Percentiles rank a stretch among this genome's conserved stretches.
These are phyloP conservation scores for Saccharomycopsis guyanensis DNA, from an alignment of 805 yeast species.

Conservation along the genomic window DNA sequence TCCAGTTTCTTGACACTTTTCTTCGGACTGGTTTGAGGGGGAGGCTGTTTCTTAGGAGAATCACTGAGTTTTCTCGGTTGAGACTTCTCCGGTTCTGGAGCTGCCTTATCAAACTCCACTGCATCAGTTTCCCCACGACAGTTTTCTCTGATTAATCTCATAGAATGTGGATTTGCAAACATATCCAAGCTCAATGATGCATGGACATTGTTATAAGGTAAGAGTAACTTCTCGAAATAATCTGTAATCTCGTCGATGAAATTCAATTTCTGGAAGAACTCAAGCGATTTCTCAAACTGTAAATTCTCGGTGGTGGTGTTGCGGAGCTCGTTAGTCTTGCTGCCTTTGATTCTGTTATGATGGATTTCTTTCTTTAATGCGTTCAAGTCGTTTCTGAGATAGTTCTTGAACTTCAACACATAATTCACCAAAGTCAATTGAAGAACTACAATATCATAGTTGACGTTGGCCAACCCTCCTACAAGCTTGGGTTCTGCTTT, in stretches of 20 bases:
- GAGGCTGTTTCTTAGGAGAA: too few species aligned
- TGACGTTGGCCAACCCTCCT: neutral
- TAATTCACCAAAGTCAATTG: conserved; percentile 9
- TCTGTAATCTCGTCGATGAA: conserved; percentile 13
- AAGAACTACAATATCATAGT: conserved; percentile 7
- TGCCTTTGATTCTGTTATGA: conserved; percentile 1
- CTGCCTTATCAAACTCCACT: neutral
- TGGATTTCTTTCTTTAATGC: conserved; percentile 9
- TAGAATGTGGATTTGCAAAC: conserved; percentile 1
- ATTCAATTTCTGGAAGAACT: conserved; percentile 12
- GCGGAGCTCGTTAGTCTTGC: conserved; percentile 1
- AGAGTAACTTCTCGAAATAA: conserved; percentile 13
- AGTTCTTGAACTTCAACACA: conserved; percentile 10
- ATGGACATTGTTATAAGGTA: neutral
- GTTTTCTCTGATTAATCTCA: conserved; percentile 1
- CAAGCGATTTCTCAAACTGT: conserved; percentile 15
- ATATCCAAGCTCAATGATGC: neutral
- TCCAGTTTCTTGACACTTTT: neutral
- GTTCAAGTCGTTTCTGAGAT: conserved; percentile 1
- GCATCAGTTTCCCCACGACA: neutral
- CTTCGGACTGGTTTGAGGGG: too few species aligned
- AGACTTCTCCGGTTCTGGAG: neutral
- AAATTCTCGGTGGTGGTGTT: conserved; percentile 1
- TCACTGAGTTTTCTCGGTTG: too few species aligned
- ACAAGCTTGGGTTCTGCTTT: neutral